Conservation (phyloP, 345 rosid genomes). For the Euphorbia lathyris region DNA sequence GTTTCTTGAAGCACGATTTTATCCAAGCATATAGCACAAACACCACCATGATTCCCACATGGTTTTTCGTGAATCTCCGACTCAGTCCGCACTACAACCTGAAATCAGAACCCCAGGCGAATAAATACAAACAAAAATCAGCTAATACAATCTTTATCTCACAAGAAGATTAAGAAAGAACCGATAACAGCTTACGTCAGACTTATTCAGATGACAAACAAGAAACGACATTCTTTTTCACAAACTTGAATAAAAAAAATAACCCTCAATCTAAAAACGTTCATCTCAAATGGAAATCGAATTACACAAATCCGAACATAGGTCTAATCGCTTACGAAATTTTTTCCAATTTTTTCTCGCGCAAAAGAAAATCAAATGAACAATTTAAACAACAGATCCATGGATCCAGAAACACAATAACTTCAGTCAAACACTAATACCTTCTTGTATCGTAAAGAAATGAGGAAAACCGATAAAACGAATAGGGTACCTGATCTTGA, state of each 20-base stretch:
- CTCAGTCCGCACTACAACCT: conserved; percentile 42
- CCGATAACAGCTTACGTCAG: too few relatives aligned
- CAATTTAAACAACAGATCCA: background rate
- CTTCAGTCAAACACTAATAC: background rate
- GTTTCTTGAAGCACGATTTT: conserved; percentile 79
- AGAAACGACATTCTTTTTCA: too few relatives aligned
- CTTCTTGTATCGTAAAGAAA: background rate
- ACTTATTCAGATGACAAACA: too few relatives aligned
- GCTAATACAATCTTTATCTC: background rate
- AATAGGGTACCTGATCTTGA: conserved; percentile 31
- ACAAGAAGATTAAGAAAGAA: background rate
- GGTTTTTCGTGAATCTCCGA: conserved; percentile 28
- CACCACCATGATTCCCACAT: conserved; percentile 63
- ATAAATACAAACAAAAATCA: background rate
- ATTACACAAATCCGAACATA: background rate
- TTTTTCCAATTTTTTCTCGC: background rate
- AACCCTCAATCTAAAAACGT: background rate
- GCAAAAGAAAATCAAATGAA: background rate
- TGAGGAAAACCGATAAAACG: background rate
- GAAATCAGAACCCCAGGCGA: conserved; percentile 13
- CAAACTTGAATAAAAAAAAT: background rate
- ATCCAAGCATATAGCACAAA: conserved; percentile 85
- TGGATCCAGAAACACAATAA: background rate
- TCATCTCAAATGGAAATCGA: background rate
- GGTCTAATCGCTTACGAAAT: background rate